Conservation (phyloP, 106 monocot genomes). For the Ottelia alismoides region DNA sequence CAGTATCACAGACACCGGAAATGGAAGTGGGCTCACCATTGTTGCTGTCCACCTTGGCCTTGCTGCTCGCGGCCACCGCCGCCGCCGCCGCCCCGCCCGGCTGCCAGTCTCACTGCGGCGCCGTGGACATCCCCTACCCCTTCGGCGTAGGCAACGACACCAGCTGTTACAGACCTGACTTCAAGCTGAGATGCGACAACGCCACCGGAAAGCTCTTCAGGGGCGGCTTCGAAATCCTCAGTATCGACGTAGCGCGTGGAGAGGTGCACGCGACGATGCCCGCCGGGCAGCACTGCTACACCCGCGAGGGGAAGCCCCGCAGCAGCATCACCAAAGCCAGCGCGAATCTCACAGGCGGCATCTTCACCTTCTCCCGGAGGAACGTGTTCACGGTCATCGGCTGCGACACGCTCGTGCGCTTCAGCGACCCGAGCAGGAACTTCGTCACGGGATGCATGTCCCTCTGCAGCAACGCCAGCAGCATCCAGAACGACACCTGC, state of each 20-base stretch:
- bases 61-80: no score
- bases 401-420: slow-evolving; percentile 21
- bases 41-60: no score
- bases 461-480: background rate
- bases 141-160: slow-evolving; percentile 37
- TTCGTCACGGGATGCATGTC: slow-evolving; percentile 17
- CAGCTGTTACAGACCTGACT: slow-evolving; percentile 4
- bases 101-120: slow-evolving; percentile 22
- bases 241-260: slow-evolving; percentile 4
- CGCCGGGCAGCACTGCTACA: slow-evolving; percentile 16
- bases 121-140: slow-evolving; percentile 24
- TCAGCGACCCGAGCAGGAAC: background rate
- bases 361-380: slow-evolving; percentile 6
- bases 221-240: slow-evolving; percentile 1
- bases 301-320: background rate
- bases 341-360: background rate
- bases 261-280: background rate
- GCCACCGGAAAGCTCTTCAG: slow-evolving; percentile 1
- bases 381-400: slow-evolving; percentile 29
- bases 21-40: no score
- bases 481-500: slow-evolving; percentile 6
- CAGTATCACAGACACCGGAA: no score
- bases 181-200: slow-evolving; percentile 8
- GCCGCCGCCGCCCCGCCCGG: background rate
- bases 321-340: background rate